Percentiles rank a stretch among this genome's conserved stretches.
These are phyloP conservation scores for Ceratocystis colombiana DNA, from an alignment of 2,329 filamentous ascomycete genomes.

Conservation along the genomic window DNA sequence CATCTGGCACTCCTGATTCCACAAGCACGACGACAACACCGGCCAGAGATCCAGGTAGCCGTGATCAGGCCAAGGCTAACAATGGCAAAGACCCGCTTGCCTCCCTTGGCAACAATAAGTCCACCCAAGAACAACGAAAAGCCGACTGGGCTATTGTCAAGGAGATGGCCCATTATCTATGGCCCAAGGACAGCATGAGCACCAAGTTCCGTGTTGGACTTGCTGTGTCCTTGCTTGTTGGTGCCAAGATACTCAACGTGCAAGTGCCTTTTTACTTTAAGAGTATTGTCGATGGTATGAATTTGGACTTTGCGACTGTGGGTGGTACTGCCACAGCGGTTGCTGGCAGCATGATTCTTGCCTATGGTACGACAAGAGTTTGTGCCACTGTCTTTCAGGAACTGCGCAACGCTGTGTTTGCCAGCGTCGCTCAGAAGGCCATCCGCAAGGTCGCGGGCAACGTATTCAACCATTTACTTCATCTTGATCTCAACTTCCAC, in stretches of 20 bases:
- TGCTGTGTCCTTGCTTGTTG: constrained; percentile 72
- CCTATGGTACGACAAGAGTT: constrained; percentile 81
- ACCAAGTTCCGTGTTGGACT: constrained; percentile 77
- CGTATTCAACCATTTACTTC: constrained; percentile 83
- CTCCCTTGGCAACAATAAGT: constrained; percentile 48
- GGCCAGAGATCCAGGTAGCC: background rate
- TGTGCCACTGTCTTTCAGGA: constrained; percentile 87
- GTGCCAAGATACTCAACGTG: constrained; percentile 91
- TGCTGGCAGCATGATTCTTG: constrained; percentile 85
- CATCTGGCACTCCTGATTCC: background rate
- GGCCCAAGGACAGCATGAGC: constrained; percentile 68
- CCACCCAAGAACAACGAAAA: constrained; percentile 79
- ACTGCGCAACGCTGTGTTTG: constrained; percentile 89
- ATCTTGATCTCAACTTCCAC: constrained; percentile 87
- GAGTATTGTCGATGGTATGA: constrained; percentile 94
- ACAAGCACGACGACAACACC: background rate
- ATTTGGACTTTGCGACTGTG: constrained; percentile 75
- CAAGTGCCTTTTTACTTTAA: constrained; percentile 99
- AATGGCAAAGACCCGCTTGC: constrained; percentile 46
- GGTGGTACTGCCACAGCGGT: constrained; percentile 86
- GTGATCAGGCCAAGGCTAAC: constrained; percentile 22
- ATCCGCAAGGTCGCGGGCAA: constrained; percentile 84
- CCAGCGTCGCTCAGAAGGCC: constrained; percentile 91
- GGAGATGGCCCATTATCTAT: constrained; percentile 92
- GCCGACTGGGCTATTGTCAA: constrained; percentile 98